These are phyloP conservation scores for Neoboletus magnificus DNA, from an alignment of 768 basidiomycete genomes.

Conservation along the genomic window DNA sequence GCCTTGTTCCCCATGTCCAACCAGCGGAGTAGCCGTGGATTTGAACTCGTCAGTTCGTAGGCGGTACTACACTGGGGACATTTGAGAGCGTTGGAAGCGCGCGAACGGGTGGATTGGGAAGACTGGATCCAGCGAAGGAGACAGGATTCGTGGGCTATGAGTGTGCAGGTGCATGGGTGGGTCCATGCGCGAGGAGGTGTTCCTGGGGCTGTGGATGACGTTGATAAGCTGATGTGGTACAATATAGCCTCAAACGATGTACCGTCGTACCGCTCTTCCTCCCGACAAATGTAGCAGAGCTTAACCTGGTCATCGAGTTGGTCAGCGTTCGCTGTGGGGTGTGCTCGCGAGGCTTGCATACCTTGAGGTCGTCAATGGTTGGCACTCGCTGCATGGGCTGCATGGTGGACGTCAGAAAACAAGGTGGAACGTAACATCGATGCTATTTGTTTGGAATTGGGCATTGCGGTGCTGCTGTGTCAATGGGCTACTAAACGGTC, in stretches of 20 bases:
- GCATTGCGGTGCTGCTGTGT: not conserved
- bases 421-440: not conserved
- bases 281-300: conserved; percentile 77
- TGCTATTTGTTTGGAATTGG: not conserved
- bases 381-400: conserved; percentile 25
- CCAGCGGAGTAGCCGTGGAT: conserved; percentile 49
- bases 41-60: conserved; percentile 67
- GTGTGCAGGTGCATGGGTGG: conserved; percentile 78
- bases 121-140: conserved; percentile 77
- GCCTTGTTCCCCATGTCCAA: conserved; percentile 50
- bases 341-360: not conserved
- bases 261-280: conserved; percentile 60
- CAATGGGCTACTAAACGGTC: not conserved
- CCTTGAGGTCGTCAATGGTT: conserved; percentile 35
- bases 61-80: conserved; percentile 72
- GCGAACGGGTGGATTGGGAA: conserved; percentile 56
- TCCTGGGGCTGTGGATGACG: conserved; percentile 35
- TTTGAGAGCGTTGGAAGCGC: conserved; percentile 61
- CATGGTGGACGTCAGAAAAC: conserved; percentile 18
- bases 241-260: not conserved
- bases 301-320: conserved; percentile 45
- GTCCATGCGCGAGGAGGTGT: conserved; percentile 61
- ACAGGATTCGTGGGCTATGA: conserved; percentile 78
- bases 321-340: not conserved
- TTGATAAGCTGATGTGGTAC: not conserved